These are phyloP conservation scores for Thinopyrum elongatum DNA, from an alignment of 176 grass and related monocot genomes.

Conservation along the genomic window DNA sequence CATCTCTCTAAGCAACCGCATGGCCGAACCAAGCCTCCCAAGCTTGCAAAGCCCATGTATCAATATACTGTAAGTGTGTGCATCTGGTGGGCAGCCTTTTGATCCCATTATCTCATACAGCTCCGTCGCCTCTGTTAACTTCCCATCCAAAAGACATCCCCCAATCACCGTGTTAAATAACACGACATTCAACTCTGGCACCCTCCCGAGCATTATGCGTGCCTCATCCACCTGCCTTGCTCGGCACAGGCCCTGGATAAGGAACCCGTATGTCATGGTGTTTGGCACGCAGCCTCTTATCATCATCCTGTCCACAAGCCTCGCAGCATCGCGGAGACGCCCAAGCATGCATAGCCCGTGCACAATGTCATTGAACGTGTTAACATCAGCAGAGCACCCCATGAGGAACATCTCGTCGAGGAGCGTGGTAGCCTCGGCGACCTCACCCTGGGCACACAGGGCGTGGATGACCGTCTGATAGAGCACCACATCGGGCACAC, in stretches of 20 bases:
- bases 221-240: slow-evolving; percentile 60
- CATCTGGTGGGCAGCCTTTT: slow-evolving; percentile 58
- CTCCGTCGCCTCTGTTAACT: slow-evolving; percentile 54
- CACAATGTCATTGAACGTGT: slow-evolving; percentile 78
- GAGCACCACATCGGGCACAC: slow-evolving; percentile 67
- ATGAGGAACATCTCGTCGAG: slow-evolving; percentile 92
- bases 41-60: slow-evolving; percentile 75
- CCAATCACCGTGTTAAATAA: slow-evolving; percentile 86
- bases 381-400: slow-evolving; percentile 57
- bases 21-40: slow-evolving; percentile 60
- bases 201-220: slow-evolving; percentile 41
- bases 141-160: slow-evolving; percentile 52
- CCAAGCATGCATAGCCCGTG: slow-evolving; percentile 53
- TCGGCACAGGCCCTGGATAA: slow-evolving; percentile 65
- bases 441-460: slow-evolving; percentile 47
- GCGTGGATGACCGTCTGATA: slow-evolving; percentile 85
- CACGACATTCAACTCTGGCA: slow-evolving; percentile 60
- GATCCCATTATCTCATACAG: slow-evolving; percentile 61
- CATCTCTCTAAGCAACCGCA: slow-evolving; percentile 67
- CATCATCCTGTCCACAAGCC: slow-evolving; percentile 83
- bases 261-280: slow-evolving; percentile 62
- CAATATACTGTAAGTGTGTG: slow-evolving; percentile 71
- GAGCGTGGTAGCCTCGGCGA: slow-evolving; percentile 53
- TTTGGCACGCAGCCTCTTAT: slow-evolving; percentile 49
- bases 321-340: slow-evolving; percentile 47